These are phyloP conservation scores for California macrophylla DNA, from an alignment of 441 rosid genomes.

Conservation along the genomic window DNA sequence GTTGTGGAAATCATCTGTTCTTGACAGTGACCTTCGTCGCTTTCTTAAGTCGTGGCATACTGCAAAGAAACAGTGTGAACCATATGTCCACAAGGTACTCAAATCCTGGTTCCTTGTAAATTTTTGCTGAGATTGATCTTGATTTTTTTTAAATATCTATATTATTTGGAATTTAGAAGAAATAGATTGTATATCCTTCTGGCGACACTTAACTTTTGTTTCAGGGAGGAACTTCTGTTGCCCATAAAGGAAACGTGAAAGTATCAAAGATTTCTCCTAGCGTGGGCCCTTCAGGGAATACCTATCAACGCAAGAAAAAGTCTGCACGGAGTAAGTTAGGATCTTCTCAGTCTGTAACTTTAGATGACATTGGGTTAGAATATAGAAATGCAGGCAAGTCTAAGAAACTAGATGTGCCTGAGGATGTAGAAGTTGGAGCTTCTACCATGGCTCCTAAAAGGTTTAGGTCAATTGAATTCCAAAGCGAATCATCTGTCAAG, in stretches of 20 bases:
- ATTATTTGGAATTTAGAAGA: neutral
- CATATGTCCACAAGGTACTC: constrained; percentile 25
- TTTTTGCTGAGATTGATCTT: neutral
- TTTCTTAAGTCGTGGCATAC: constrained; percentile 32
- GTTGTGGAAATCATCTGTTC: constrained; percentile 50
- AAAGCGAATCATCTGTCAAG: constrained; percentile 28
- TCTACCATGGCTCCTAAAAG: constrained; percentile 28
- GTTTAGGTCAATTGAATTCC: constrained; percentile 25
- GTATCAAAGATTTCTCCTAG: constrained; percentile 21
- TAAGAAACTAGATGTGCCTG: constrained; percentile 30
- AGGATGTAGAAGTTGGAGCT: constrained; percentile 18
- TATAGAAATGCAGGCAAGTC: constrained; percentile 30
- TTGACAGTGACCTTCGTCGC: constrained; percentile 33
- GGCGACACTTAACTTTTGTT: constrained; percentile 13
- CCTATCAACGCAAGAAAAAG: constrained; percentile 46
- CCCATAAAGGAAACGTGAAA: constrained; percentile 19
- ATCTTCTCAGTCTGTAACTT: constrained; percentile 25
- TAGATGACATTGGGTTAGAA: constrained; percentile 21
- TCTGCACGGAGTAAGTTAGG: constrained; percentile 34
- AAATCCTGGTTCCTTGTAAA: neutral
- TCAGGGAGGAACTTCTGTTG: constrained; percentile 27
- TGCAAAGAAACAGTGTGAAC: constrained; percentile 19
- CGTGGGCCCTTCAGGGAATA: constrained; percentile 26
- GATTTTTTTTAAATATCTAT: neutral
- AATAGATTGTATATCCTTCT: neutral